phyloP scores from a whole-genome alignment of 1,284 basidiomycete species.

The Microbotryum violaceum region DNA sequence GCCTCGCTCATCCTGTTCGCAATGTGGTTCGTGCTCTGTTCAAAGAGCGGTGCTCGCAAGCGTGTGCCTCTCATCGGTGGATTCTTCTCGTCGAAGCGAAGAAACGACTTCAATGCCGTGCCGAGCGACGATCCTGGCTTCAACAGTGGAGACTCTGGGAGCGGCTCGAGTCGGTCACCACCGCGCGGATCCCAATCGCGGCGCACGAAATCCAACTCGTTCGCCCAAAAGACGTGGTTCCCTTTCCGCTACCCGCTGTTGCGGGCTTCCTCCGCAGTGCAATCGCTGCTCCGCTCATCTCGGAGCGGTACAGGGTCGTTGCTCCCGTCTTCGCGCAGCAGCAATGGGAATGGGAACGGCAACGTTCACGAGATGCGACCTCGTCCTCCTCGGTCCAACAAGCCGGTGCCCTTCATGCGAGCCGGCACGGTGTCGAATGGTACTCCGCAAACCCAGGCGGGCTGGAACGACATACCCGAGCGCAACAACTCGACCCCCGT shows the following conservation, averaged over 20 bases:
- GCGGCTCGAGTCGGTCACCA: neutral
- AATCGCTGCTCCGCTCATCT: neutral
- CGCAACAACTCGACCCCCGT: conserved; percentile 1
- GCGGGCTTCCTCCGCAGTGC: conserved; percentile 12
- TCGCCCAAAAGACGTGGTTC: neutral
- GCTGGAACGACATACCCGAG: conserved; percentile 23
- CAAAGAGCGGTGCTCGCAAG: no score
- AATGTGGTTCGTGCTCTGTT: no score
- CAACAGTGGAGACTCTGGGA: neutral
- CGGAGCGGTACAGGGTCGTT: neutral
- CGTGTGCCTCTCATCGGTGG: no score
- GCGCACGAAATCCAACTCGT: neutral
- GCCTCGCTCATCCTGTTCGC: neutral
- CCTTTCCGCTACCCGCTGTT: conserved; percentile 14
- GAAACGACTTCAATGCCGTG: no score
- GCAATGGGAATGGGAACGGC: neutral
- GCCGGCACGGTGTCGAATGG: neutral
- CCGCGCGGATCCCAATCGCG: neutral
- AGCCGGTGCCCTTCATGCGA: conserved; percentile 27
- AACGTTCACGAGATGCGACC: conserved; percentile 11
- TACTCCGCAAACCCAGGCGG: neutral
- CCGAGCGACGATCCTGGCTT: no score
- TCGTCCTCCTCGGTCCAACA: conserved; percentile 14
- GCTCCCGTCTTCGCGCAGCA: neutral
- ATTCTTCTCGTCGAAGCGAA: no score